Percentiles rank a stretch among this genome's conserved stretches.
Evolutionary conservation across 2,329 filamentous ascomycete species (phyloP).

Genomic region (Trichoderma koningiopsis): DNA sequence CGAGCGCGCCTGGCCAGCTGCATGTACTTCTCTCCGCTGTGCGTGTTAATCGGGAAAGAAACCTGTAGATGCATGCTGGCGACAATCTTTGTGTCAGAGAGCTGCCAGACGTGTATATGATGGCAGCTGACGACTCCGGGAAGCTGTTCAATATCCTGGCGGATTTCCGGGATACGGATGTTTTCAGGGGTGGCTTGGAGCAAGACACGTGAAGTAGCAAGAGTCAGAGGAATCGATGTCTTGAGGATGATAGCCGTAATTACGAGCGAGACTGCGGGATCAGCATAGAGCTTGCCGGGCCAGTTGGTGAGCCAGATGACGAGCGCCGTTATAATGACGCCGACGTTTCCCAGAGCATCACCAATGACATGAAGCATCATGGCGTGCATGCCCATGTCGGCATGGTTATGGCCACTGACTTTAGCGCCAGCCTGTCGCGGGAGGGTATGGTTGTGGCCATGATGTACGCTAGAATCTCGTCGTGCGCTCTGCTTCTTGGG

Average conservation of each 20-base stretch:
- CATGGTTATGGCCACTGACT: slow-evolving; percentile 75
- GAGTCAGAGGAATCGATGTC: slow-evolving; percentile 76
- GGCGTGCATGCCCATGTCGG: slow-evolving; percentile 92
- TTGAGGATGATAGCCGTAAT: slow-evolving; percentile 81
- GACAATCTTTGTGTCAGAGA: slow-evolving; percentile 91
- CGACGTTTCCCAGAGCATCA: slow-evolving; percentile 83
- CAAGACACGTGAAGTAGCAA: slow-evolving; percentile 81
- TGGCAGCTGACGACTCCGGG: slow-evolving; percentile 88
- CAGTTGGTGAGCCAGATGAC: slow-evolving; percentile 90
- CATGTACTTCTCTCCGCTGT: slow-evolving; percentile 84
- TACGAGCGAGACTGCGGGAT: slow-evolving; percentile 88
- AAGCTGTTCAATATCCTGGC: slow-evolving; percentile 83
- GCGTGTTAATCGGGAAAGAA: slow-evolving; percentile 82
- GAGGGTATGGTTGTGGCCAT: slow-evolving; percentile 78
- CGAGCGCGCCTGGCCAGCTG: slow-evolving; percentile 78
- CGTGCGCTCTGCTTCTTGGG: slow-evolving; percentile 36
- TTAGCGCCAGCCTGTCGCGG: slow-evolving; percentile 63
- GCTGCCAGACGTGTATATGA: slow-evolving; percentile 96
- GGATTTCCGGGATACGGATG: slow-evolving; percentile 85
- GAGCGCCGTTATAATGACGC: slow-evolving; percentile 79
- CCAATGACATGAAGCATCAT: slow-evolving; percentile 77
- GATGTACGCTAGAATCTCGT: slow-evolving; percentile 61
- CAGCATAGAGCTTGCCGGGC: slow-evolving; percentile 81
- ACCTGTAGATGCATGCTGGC: slow-evolving; percentile 94
- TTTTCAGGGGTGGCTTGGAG: slow-evolving; percentile 92